Conservation (phyloP, 2,329 filamentous ascomycete species). For the Pyricularia grisea region DNA sequence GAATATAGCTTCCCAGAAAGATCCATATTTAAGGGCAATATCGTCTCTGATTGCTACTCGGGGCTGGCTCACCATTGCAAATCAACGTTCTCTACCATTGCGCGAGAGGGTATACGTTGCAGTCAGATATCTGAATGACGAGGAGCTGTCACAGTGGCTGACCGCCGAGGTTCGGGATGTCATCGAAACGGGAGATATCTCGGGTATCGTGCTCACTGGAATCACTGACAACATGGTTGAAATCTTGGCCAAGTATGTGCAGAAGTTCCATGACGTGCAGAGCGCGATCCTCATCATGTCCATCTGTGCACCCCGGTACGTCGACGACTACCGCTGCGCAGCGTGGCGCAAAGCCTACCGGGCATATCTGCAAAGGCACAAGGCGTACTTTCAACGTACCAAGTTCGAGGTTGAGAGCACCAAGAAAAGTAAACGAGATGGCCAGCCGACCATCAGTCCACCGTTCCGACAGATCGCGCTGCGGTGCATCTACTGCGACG, state of each 20-base stretch:
- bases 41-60: slow-evolving; percentile 69
- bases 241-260: slow-evolving; percentile 66
- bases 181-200: slow-evolving; percentile 59
- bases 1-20: slow-evolving; percentile 52
- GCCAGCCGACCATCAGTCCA: slow-evolving; percentile 52
- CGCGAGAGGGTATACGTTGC: slow-evolving; percentile 68
- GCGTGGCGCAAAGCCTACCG: slow-evolving; percentile 67
- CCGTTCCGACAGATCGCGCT: slow-evolving; percentile 63
- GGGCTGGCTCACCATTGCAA: slow-evolving; percentile 65
- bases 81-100: slow-evolving; percentile 64
- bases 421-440: slow-evolving; percentile 55
- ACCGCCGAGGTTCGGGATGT: slow-evolving; percentile 52
- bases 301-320: slow-evolving; percentile 65
- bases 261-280: slow-evolving; percentile 69
- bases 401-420: slow-evolving; percentile 73
- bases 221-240: slow-evolving; percentile 65
- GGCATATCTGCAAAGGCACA: slow-evolving; percentile 63
- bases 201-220: slow-evolving; percentile 69
- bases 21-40: slow-evolving; percentile 72
- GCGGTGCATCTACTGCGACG: slow-evolving; percentile 68
- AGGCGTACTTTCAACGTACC: slow-evolving; percentile 63
- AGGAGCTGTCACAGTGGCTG: slow-evolving; percentile 58
- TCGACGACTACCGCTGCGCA: slow-evolving; percentile 65
- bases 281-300: slow-evolving; percentile 68
- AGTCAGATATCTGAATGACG: slow-evolving; percentile 54